These are phyloP conservation scores for Actinomortierella ambigua DNA, from an alignment of 371 early-diverging fungal species.

Conservation along the genomic window DNA sequence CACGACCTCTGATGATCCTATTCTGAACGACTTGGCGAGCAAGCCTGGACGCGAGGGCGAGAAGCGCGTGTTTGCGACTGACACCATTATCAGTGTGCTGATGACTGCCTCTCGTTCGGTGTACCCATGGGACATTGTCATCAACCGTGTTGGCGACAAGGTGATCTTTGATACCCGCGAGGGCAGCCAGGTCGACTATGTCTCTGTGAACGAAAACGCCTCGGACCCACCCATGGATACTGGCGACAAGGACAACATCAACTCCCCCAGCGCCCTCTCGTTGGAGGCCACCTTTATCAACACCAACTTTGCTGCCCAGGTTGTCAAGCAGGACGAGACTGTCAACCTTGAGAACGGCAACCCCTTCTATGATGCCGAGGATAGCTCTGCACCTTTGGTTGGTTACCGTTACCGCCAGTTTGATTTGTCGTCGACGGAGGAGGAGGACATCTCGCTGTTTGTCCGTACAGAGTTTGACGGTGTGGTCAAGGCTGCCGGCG, in stretches of 20 bases:
- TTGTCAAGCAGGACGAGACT: slow-evolving; percentile 63
- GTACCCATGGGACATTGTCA: slow-evolving; percentile 96
- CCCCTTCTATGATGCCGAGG: slow-evolving; percentile 70
- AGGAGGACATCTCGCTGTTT: slow-evolving; percentile 64
- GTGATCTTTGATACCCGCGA: slow-evolving; percentile 93
- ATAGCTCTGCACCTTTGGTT: slow-evolving; percentile 64
- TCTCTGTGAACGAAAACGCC: slow-evolving; percentile 96
- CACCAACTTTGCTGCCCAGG: slow-evolving; percentile 86
- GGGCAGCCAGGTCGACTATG: slow-evolving; percentile 77
- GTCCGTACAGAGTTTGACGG: slow-evolving; percentile 94
- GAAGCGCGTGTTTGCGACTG: slow-evolving; percentile 89
- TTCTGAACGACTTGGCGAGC: slow-evolving; percentile 63
- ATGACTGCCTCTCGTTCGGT: slow-evolving; percentile 94
- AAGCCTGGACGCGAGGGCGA: slow-evolving; percentile 67
- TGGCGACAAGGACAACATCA: slow-evolving; percentile 87
- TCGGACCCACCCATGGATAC: slow-evolving; percentile 88
- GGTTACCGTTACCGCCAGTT: slow-evolving; percentile 91
- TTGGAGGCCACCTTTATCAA: slow-evolving; percentile 91
- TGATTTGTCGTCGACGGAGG: slow-evolving; percentile 61
- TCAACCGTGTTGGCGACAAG: slow-evolving; percentile 85
- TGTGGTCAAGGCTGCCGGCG: slow-evolving; percentile 63
- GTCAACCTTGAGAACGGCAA: slow-evolving; percentile 70
- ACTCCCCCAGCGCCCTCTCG: slow-evolving; percentile 86
- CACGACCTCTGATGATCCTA: slow-evolving; percentile 83
- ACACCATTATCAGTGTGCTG: slow-evolving; percentile 85